Evolutionary conservation across 2,329 filamentous ascomycete species (phyloP).

Genomic region (Fragosphaeria purpurea): DNA sequence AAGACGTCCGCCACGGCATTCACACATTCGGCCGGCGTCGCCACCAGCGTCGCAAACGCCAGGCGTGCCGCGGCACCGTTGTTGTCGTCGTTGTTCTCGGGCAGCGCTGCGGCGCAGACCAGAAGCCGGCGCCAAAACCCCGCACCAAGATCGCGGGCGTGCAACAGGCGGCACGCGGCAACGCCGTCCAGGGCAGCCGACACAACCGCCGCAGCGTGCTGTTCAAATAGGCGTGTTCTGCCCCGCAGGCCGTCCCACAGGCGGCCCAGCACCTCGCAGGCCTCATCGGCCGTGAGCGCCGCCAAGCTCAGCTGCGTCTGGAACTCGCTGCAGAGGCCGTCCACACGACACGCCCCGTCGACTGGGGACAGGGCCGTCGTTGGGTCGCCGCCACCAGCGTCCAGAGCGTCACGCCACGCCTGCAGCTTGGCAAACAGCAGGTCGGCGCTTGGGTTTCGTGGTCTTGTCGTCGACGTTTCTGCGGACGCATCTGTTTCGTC

Average conservation of each 20-base stretch:
- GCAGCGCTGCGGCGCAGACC: background rate
- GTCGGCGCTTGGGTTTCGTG: background rate
- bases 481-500: background rate
- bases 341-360: background rate
- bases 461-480: background rate
- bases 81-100: background rate
- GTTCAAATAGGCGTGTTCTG: background rate
- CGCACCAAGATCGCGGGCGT: slow-evolving; percentile 5
- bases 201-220: background rate
- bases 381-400: background rate
- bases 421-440: slow-evolving; percentile 6
- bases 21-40: slow-evolving; percentile 5
- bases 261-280: background rate
- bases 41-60: slow-evolving; percentile 1
- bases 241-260: slow-evolving; percentile 1
- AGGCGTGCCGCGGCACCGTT: background rate
- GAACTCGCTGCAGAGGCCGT: slow-evolving; percentile 8
- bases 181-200: slow-evolving; percentile 7
- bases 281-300: slow-evolving; percentile 9
- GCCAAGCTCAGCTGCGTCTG: slow-evolving; percentile 9
- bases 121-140: slow-evolving; percentile 10
- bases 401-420: background rate
- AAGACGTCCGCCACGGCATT: slow-evolving; percentile 1
- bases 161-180: slow-evolving; percentile 4
- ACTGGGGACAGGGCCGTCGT: background rate